These are phyloP conservation scores for Phytophthora vignae DNA, from an alignment of 352 stramenopile genomes.

Conservation along the genomic window DNA sequence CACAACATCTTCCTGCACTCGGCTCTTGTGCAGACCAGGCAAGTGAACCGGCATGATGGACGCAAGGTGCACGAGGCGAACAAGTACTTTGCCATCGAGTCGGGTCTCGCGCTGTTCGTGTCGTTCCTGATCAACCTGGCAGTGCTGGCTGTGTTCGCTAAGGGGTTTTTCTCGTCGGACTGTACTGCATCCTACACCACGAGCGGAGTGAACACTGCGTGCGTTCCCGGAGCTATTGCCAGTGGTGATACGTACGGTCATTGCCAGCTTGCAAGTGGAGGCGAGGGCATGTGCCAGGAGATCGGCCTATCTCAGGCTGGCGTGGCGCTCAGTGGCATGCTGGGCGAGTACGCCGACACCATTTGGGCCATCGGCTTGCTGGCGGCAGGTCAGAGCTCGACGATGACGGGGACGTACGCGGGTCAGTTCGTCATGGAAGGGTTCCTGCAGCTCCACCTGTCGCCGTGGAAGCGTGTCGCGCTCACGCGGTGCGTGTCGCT, in stretches of 20 bases:
- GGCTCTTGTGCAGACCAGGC: conserved; percentile 80
- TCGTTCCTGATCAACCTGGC: conserved; percentile 97
- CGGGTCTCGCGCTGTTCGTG: conserved; percentile 90
- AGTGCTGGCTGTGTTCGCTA: conserved; percentile 93
- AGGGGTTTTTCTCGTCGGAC: conserved; percentile 92
- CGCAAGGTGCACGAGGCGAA: conserved; percentile 87
- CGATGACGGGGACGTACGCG: conserved; percentile 97
- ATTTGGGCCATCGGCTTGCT: conserved; percentile 96
- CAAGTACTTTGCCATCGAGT: conserved; percentile 96
- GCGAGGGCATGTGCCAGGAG: conserved; percentile 76
- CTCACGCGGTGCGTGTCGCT: conserved; percentile 94
- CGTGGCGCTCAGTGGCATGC: conserved; percentile 78
- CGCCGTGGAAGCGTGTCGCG: conserved; percentile 81
- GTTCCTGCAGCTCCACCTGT: conserved; percentile 93
- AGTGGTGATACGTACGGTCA: conserved; percentile 56
- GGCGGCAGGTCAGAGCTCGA: conserved; percentile 94
- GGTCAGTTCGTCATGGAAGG: conserved; percentile 98
- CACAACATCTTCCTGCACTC: conserved; percentile 97
- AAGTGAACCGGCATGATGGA: conserved; percentile 64
- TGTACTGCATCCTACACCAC: conserved; percentile 62
- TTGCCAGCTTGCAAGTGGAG: conserved; percentile 69
- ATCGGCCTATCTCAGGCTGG: conserved; percentile 92
- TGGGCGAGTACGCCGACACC: conserved; percentile 84
- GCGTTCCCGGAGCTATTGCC: conserved; percentile 63
- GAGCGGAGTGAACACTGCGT: conserved; percentile 73